These are phyloP conservation scores for Areca catechu DNA, from an alignment of 176 grass and related monocot genomes.

Conservation along the genomic window DNA sequence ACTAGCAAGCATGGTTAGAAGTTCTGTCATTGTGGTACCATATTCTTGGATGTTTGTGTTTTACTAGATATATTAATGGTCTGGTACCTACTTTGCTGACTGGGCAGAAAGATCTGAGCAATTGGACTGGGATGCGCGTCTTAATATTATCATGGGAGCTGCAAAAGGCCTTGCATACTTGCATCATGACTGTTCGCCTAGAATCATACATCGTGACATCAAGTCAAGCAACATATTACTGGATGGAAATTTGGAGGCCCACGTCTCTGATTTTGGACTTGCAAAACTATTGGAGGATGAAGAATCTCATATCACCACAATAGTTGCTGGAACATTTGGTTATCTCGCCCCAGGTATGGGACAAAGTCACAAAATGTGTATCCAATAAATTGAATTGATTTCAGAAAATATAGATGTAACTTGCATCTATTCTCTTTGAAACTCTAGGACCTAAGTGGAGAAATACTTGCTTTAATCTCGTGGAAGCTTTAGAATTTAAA, in stretches of 20 bases:
- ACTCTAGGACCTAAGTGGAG: too few relatives aligned
- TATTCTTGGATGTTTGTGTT: too few relatives aligned
- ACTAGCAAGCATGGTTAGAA: too few relatives aligned
- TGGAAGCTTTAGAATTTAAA: too few relatives aligned
- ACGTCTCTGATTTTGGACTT: slow-evolving; percentile 95
- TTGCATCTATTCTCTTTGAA: too few relatives aligned
- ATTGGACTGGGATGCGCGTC: slow-evolving; percentile 85
- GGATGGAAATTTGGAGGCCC: slow-evolving; percentile 80
- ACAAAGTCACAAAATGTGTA: slow-evolving; percentile 3
- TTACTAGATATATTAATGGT: background rate
- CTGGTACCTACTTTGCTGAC: slow-evolving; percentile 6
- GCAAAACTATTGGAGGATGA: slow-evolving; percentile 94
- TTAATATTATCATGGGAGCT: slow-evolving; percentile 93
- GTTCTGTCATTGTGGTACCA: too few relatives aligned
- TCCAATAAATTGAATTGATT: too few relatives aligned
- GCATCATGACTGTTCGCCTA: slow-evolving; percentile 94
- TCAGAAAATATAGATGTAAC: too few relatives aligned
- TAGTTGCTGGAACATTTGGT: slow-evolving; percentile 98
- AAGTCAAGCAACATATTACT: slow-evolving; percentile 98
- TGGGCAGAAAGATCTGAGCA: slow-evolving; percentile 77
- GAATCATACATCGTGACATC: slow-evolving; percentile 99
- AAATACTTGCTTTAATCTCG: too few relatives aligned
- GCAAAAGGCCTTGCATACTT: slow-evolving; percentile 93
- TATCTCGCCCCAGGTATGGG: slow-evolving; percentile 94
- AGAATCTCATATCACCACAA: slow-evolving; percentile 97